These are phyloP conservation scores for Pseudocercospora fuligena DNA, from an alignment of 2,329 filamentous ascomycete genomes.

Conservation along the genomic window DNA sequence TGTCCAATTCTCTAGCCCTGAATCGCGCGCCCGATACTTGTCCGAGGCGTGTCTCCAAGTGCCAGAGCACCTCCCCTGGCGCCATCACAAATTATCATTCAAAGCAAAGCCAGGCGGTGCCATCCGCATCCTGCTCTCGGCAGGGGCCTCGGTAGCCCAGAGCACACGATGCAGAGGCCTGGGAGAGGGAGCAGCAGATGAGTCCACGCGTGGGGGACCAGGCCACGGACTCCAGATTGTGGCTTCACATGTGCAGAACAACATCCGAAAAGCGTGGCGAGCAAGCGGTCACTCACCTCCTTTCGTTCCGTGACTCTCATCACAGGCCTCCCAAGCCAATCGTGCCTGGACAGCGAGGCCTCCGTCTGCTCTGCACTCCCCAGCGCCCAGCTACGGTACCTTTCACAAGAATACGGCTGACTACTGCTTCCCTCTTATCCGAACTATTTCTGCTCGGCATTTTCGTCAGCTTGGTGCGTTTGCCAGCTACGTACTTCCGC, in stretches of 20 bases:
- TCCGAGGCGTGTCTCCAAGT: constrained; percentile 4
- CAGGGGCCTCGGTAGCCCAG: constrained; percentile 12
- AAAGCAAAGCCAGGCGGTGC: constrained; percentile 2
- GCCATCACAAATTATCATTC: neutral
- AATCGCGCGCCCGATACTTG: constrained; percentile 8
- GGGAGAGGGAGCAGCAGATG: neutral
- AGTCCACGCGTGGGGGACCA: constrained; percentile 1
- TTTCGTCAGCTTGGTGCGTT: constrained; percentile 15
- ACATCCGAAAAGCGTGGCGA: constrained; percentile 14
- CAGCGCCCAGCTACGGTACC: neutral
- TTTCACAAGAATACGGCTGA: constrained; percentile 17
- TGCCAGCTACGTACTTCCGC: constrained; percentile 8
- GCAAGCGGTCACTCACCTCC: constrained; percentile 3
- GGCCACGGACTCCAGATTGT: constrained; percentile 8
- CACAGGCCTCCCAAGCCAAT: constrained; percentile 10
- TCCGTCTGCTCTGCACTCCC: neutral
- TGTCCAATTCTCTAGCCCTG: constrained; percentile 2
- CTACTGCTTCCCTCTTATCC: constrained; percentile 8
- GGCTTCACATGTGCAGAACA: constrained; percentile 3
- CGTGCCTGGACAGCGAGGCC: constrained; percentile 4
- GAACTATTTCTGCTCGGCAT: constrained; percentile 12
- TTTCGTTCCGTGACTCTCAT: constrained; percentile 1
- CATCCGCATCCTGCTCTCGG: neutral
- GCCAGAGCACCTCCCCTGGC: constrained; percentile 3
- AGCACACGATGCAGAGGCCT: neutral